Conservation (phyloP, 805 yeast genomes). For the Brettanomyces sp. region DNA sequence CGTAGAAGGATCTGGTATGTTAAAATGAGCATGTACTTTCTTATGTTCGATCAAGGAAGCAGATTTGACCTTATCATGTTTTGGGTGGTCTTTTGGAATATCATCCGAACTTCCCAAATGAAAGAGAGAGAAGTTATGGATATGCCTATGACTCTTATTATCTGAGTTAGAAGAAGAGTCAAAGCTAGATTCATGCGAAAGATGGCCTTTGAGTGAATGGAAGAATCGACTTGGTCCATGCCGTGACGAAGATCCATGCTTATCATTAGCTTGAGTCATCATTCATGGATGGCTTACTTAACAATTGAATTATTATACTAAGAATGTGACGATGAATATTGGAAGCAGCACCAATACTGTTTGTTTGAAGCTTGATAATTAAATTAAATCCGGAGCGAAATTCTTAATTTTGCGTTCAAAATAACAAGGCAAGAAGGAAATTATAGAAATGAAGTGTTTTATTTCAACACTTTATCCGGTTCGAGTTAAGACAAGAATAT, state of each 20-base stretch:
- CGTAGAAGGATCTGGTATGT: neutral
- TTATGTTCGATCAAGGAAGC: neutral
- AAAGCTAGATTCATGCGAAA: neutral
- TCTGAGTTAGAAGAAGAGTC: neutral
- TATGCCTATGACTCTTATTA: neutral
- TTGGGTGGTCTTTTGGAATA: neutral
- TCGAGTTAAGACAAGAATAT: too few relatives aligned
- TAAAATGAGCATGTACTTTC: neutral
- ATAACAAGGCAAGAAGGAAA: too few relatives aligned
- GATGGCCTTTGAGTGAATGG: neutral
- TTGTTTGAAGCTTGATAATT: too few relatives aligned
- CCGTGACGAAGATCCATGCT: neutral
- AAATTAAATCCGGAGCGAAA: too few relatives aligned
- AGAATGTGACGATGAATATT: too few relatives aligned
- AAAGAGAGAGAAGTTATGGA: neutral
- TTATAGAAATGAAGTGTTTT: too few relatives aligned
- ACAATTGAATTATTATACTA: too few relatives aligned
- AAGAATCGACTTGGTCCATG: slow-evolving; percentile 1
- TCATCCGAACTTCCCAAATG: neutral
- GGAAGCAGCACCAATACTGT: too few relatives aligned
- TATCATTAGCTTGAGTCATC: too few relatives aligned
- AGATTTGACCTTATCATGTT: neutral
- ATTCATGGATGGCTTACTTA: too few relatives aligned
- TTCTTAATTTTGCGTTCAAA: too few relatives aligned
- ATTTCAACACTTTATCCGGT: too few relatives aligned